Evolutionary conservation across 495 filamentous ascomycete species (phyloP), one percentile per base, ranked within the genome.

Genomic region (Neurospora sp.): DNA sequence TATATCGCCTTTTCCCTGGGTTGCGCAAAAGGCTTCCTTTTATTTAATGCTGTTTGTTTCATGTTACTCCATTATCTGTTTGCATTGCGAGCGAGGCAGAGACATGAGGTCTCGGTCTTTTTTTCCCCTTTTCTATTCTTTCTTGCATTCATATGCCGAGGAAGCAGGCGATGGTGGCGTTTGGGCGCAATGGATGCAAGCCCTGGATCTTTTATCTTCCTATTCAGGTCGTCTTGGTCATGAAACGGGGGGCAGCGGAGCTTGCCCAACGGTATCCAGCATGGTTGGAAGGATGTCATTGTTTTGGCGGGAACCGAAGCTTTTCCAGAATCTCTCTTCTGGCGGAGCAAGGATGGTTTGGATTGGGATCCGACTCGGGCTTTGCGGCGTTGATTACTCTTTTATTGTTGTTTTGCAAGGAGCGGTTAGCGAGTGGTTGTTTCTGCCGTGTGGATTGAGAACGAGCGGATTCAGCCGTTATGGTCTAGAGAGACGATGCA

Each of bases 81-180:
- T 80, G 80, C 80, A 81, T 81, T 74, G 80, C 80, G 80, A 75
- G 75, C 37, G 47, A 14, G 10, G 47, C 47, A 59, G 47, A 59
- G 10, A 12, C 14, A 59, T 59, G 47, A 59, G 22, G 20, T 18
- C 27, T 35, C 53, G 27, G 12, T 18, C 27, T 18, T 61, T 61
- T 59, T 31, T 59, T 18, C 3, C 16, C 22, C 18, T 65, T 65
- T 18, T 65, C 14, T 4, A 8, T 65, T 37, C 12, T 61, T 61
- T 35, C 12, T 61, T 65, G 53, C 53, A 65, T 65, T 65, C 27
- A 65, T 35, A 35, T 35, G 53, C 31, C 53, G 53, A 65, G 53
- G 53, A 65, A 65, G 53, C 14, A 16, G 53, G 53, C 53, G 27
- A 4, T 65, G 53, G 27, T 65, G 53, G 53, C 22, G 53, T 65